These are phyloP conservation scores for Penicillium maclennaniae DNA, from an alignment of 495 filamentous ascomycete genomes.

Conservation along the genomic window DNA sequence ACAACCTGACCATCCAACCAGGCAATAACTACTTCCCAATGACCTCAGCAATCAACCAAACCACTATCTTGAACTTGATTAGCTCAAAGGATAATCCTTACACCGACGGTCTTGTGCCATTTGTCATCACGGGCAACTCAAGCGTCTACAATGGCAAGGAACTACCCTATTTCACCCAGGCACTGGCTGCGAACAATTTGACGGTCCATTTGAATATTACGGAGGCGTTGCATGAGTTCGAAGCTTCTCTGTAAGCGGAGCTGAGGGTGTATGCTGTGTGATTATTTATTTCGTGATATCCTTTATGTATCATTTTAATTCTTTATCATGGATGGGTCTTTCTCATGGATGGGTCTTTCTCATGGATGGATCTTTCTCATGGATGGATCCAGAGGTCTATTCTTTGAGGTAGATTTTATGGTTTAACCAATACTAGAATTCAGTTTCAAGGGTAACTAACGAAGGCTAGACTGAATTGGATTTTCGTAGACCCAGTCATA, in stretches of 20 bases:
- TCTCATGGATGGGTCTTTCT: too few relatives aligned
- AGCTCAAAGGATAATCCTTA: constrained; percentile 36
- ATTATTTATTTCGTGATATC: not conserved
- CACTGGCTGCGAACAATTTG: constrained; percentile 39
- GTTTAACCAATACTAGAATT: too few relatives aligned
- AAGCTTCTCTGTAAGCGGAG: not conserved
- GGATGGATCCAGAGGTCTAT: too few relatives aligned
- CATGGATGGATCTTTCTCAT: too few relatives aligned
- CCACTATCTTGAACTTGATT: constrained; percentile 41
- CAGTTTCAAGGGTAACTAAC: too few relatives aligned
- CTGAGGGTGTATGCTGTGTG: not conserved
- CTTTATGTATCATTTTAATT: not conserved
- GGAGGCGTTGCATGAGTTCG: constrained; percentile 26
- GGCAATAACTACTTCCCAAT: constrained; percentile 58
- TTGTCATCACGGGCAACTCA: constrained; percentile 55
- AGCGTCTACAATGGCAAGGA: constrained; percentile 55
- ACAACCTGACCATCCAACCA: constrained; percentile 55
- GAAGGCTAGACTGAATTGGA: too few relatives aligned
- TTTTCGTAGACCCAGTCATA: too few relatives aligned
- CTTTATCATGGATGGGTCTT: not conserved
- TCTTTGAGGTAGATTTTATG: too few relatives aligned
- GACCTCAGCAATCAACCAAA: constrained; percentile 49
- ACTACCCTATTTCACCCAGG: constrained; percentile 58
- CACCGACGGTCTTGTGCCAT: constrained; percentile 54
- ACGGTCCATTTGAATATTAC: constrained; percentile 40